Evolutionary conservation across 2,329 filamentous ascomycete species (phyloP), one percentile per base, ranked within the genome.

Genomic region (Zarea fungicola): DNA sequence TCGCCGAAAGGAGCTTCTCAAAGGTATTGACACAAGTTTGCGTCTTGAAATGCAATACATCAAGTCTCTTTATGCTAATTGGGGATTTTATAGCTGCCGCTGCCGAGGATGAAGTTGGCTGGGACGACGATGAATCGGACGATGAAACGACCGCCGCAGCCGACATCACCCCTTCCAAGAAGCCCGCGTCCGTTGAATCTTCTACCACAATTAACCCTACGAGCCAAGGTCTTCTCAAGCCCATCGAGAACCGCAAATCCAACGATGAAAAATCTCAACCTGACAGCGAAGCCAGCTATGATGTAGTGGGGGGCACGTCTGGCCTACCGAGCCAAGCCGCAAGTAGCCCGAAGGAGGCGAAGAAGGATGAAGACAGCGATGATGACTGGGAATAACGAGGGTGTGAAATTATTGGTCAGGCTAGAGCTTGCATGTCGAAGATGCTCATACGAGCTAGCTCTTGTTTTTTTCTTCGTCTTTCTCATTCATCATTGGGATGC

Each of bases 261-360:
- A 86, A 95, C 60, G 90, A 96, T 61, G 86, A 90, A 65, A 90
- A 92, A 65, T 95, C 88, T 22, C 87, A 93, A 57, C 83, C 90
- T 7, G 93, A 93, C 60, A 96, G 92, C 64, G 93, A 99, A 59
- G 89, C 89, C 16, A 96, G 90, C 70, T 99, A 99, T 65, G 93
- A 99, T 65, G 78, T 99, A 28, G 89, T 99, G 39, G 86, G 87
- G 7, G 84, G 85, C 6, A 75, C 82, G 39, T 91, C 87, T 44
- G 87, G 87, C 42, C 80, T 81, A 37, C 82, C 84, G 31, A 96
- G 88, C 65, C 86, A 87, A 55, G 85, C 89, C 16, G 86, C 89
- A 21, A 80, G 70, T 62, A 83, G 80, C 62, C 81, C 81, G 22
- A 82, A 80, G 62, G 79, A 78, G 28, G 59, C 70, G 16, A 71